These are phyloP conservation scores for Priceomyces haplophilus DNA, from an alignment of 805 yeast species.

Conservation along the genomic window DNA sequence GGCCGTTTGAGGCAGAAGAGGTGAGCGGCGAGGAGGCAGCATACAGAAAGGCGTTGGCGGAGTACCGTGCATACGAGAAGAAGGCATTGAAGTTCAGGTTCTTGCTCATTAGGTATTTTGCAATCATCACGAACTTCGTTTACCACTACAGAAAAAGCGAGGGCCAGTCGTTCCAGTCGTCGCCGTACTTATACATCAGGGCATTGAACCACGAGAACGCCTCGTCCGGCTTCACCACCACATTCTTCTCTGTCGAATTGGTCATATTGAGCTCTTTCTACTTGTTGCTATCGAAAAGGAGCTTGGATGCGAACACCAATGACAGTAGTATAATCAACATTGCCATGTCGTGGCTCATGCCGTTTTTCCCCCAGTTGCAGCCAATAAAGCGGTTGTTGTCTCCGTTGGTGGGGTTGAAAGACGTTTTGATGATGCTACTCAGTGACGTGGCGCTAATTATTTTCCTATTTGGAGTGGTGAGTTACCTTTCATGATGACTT, in stretches of 20 bases:
- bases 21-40: slow-evolving; percentile 17
- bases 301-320: slow-evolving; percentile 21
- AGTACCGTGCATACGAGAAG: slow-evolving; percentile 32
- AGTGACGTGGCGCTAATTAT: slow-evolving; percentile 38
- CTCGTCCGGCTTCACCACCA: slow-evolving; percentile 21
- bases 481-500: slow-evolving; percentile 12
- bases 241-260: slow-evolving; percentile 31
- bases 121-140: slow-evolving; percentile 28
- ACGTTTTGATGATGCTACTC: slow-evolving; percentile 31
- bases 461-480: slow-evolving; percentile 36
- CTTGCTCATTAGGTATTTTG: slow-evolving; percentile 26
- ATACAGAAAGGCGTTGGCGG: slow-evolving; percentile 28
- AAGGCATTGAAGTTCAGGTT: slow-evolving; percentile 30
- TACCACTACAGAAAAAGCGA: slow-evolving; percentile 28
- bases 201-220: slow-evolving; percentile 11
- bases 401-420: slow-evolving; percentile 33
- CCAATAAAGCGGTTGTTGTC: slow-evolving; percentile 27
- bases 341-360: slow-evolving; percentile 28
- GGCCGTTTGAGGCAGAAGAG: slow-evolving; percentile 2
- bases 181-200: slow-evolving; percentile 26
- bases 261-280: slow-evolving; percentile 33
- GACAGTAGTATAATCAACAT: slow-evolving; percentile 27
- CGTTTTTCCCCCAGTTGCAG: slow-evolving; percentile 33
- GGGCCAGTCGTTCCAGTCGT: slow-evolving; percentile 22
- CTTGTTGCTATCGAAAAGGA: slow-evolving; percentile 23